Evolutionary conservation across 2,329 filamentous ascomycete species (phyloP).

Genomic region (Cryphonectria parasitica): DNA sequence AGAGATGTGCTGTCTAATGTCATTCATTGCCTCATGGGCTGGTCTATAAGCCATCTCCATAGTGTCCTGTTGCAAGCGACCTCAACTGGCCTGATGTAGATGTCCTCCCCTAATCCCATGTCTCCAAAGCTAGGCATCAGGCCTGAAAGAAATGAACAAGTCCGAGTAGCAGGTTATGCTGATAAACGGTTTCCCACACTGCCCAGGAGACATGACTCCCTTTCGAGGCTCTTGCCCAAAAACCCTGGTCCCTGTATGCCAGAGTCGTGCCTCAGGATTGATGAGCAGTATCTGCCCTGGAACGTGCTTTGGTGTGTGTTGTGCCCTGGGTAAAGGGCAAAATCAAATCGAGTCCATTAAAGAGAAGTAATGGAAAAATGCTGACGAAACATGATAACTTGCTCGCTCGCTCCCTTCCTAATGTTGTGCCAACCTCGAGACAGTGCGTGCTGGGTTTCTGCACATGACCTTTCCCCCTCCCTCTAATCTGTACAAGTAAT

Average conservation of each 20-base stretch:
- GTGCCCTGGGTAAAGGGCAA: no score
- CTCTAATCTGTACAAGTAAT: not conserved
- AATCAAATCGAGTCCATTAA: no score
- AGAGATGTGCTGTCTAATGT: not conserved
- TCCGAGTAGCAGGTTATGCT: not conserved
- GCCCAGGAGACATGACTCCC: no score
- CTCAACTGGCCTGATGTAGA: not conserved
- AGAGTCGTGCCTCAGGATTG: not conserved
- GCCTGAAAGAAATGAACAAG: no score
- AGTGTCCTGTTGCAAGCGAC: not conserved
- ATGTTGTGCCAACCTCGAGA: not conserved
- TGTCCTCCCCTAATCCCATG: no score
- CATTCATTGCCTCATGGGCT: not conserved
- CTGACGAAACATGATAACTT: not conserved
- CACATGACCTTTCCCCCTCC: not conserved
- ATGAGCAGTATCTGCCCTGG: not conserved
- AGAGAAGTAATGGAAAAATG: not conserved
- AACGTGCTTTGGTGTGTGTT: not conserved
- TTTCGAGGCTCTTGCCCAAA: no score
- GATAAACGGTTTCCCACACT: not conserved
- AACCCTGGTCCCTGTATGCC: not conserved
- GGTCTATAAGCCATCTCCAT: not conserved
- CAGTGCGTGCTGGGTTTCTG: not conserved
- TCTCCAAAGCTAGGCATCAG: no score
- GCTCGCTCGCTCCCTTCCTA: slow-evolving; percentile 9